A percentile compares a stretch with the other conserved stretches of the same genome.
Evolutionary conservation across 495 filamentous ascomycete species (phyloP).

Genomic region (Neurospora sp.): DNA sequence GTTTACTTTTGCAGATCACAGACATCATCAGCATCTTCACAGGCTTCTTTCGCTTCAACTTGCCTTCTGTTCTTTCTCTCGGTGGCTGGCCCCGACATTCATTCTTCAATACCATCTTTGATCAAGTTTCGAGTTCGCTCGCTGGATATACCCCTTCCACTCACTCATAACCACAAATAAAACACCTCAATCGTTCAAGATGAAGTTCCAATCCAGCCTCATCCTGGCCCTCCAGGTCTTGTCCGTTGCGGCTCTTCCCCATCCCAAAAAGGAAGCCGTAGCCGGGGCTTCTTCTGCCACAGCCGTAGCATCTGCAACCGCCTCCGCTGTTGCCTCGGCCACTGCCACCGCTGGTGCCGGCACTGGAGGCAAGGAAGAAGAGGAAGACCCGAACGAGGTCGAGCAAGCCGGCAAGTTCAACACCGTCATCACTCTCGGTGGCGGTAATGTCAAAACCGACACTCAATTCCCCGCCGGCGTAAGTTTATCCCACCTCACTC

Average conservation of each 20-base stretch:
- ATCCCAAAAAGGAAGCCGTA: not conserved
- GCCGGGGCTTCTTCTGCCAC: not conserved
- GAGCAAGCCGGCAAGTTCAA: conserved; percentile 18
- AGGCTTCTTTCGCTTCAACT: not conserved
- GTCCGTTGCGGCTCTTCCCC: conserved; percentile 15
- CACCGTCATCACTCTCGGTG: conserved; percentile 10
- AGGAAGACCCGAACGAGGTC: conserved; percentile 16
- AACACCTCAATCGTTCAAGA: conserved; percentile 2
- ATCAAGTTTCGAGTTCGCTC: not conserved
- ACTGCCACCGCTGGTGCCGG: conserved; percentile 1
- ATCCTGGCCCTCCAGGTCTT: conserved; percentile 17
- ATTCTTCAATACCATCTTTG: not conserved
- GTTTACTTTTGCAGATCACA: not conserved
- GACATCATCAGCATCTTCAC: not conserved
- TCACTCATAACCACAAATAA: not conserved
- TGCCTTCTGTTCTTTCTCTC: not conserved
- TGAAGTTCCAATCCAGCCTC: conserved; percentile 17
- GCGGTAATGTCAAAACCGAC: conserved; percentile 22
- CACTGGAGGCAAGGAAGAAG: conserved; percentile 7
- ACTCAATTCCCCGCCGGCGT: conserved; percentile 18
- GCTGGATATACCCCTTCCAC: not conserved
- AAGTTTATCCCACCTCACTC: conserved; percentile 1
- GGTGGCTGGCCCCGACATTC: not conserved
- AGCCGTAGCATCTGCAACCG: not conserved
- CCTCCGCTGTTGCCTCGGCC: not conserved